Conservation (phyloP, 805 yeast species). For the Priceomyces haplophilus region DNA sequence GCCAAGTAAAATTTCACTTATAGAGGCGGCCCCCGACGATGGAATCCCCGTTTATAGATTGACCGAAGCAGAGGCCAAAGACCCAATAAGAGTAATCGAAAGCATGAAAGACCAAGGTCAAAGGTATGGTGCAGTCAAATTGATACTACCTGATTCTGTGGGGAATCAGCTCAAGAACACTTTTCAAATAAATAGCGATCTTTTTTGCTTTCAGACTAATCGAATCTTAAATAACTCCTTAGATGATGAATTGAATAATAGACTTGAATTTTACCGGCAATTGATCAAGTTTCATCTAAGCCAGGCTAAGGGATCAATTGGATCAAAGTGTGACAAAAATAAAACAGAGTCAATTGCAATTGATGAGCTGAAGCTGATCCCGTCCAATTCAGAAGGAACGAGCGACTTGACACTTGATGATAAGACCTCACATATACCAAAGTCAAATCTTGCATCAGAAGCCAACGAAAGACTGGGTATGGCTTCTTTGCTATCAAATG, state of each 20-base stretch:
- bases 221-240: conserved; percentile 46
- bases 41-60: conserved; percentile 59
- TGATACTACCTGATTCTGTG: conserved; percentile 53
- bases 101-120: conserved; percentile 50
- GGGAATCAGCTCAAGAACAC: conserved; percentile 17
- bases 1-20: conserved; percentile 21
- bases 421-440: no score
- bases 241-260: conserved; percentile 39
- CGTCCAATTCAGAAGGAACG: no score
- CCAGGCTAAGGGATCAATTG: neutral
- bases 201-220: conserved; percentile 51
- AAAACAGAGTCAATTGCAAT: neutral
- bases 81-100: conserved; percentile 67
- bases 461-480: no score
- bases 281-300: conserved; percentile 41
- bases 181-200: conserved; percentile 41
- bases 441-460: no score
- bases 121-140: conserved; percentile 70
- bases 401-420: no score
- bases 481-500: no score
- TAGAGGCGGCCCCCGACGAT: conserved; percentile 10
- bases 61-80: conserved; percentile 45
- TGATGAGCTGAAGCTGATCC: neutral
- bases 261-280: conserved; percentile 47
- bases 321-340: neutral